Conservation (phyloP, 2,329 filamentous ascomycete species). For the Penicillium hordei region DNA sequence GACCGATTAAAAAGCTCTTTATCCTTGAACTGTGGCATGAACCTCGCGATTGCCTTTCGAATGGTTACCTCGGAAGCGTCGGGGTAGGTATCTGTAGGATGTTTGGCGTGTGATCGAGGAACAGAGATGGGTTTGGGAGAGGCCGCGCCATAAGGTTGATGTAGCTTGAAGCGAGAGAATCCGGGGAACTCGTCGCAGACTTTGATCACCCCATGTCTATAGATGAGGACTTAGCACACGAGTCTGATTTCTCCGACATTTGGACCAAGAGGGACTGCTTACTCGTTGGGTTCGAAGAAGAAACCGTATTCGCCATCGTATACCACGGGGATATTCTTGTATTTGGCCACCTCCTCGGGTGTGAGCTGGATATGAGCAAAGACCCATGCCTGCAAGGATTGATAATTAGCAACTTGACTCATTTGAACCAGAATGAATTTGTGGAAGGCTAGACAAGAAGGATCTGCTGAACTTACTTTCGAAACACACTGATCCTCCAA, state of each 20-base stretch:
- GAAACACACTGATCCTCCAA: background rate
- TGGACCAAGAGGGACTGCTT: background rate
- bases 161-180: background rate
- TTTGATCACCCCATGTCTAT: background rate
- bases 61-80: background rate
- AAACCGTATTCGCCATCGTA: background rate
- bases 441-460: background rate
- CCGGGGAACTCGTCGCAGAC: background rate
- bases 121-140: background rate
- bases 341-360: background rate
- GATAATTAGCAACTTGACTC: background rate
- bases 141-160: background rate
- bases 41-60: background rate
- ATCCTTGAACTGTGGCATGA: background rate
- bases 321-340: background rate
- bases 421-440: background rate
- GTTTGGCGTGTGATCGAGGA: background rate
- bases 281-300: background rate
- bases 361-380: background rate
- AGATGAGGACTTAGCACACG: background rate
- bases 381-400: background rate
- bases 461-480: background rate
- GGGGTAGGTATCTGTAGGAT: background rate
- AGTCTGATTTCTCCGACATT: background rate
- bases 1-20: background rate